Conservation (phyloP, 2,329 filamentous ascomycete species). For the Scedosporium dehoogii region DNA sequence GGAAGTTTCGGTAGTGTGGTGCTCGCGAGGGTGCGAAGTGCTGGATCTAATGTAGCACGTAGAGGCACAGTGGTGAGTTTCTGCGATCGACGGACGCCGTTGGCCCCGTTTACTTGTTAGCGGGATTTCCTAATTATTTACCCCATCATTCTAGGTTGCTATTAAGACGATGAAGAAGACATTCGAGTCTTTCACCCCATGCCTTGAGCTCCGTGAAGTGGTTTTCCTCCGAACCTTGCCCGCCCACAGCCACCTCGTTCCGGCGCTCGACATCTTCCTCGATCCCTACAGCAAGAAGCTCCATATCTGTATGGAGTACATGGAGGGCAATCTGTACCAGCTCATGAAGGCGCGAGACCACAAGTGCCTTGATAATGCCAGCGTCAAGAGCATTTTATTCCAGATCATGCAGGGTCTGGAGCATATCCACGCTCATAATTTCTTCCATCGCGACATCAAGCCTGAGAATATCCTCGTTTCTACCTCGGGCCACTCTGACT, state of each 20-base stretch:
- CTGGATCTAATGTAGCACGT: conserved; percentile 78
- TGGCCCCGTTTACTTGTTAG: neutral
- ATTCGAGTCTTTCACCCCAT: conserved; percentile 84
- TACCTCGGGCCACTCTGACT: conserved; percentile 75
- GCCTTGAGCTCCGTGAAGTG: conserved; percentile 88
- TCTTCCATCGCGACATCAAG: conserved; percentile 99
- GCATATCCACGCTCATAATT: conserved; percentile 93
- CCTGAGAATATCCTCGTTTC: conserved; percentile 98
- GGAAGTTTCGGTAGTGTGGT: conserved; percentile 96
- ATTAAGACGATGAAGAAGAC: conserved; percentile 99
- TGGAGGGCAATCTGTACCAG: conserved; percentile 98
- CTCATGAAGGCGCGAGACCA: conserved; percentile 97
- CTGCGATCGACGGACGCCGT: neutral
- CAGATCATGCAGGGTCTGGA: conserved; percentile 95
- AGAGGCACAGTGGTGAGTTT: conserved; percentile 80
- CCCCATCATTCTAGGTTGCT: conserved; percentile 57
- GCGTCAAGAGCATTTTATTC: conserved; percentile 95
- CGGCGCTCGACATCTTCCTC: conserved; percentile 94
- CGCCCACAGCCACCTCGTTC: conserved; percentile 84
- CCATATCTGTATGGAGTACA: conserved; percentile 98
- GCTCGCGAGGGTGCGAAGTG: conserved; percentile 81
- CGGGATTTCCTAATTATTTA: neutral
- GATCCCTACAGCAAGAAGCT: conserved; percentile 93
- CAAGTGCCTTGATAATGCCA: conserved; percentile 80
- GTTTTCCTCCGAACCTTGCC: conserved; percentile 91